Evolutionary conservation across 495 filamentous ascomycete species (phyloP).

Genomic region (Echria macrotheca): DNA sequence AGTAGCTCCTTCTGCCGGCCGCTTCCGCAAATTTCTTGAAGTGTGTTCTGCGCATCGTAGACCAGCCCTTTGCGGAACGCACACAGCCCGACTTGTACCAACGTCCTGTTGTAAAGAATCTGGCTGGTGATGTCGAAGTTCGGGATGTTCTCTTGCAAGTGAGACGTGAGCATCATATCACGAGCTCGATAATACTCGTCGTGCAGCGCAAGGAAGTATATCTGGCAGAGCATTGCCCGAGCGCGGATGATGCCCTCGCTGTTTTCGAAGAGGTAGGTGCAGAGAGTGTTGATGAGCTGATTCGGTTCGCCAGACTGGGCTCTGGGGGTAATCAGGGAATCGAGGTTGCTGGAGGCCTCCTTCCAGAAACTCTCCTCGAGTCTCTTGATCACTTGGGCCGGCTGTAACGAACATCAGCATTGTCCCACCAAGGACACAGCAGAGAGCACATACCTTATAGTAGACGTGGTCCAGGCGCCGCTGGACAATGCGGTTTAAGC

Average conservation of each 20-base stretch:
- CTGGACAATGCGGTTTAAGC: slow-evolving; percentile 85
- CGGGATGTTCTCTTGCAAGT: slow-evolving; percentile 90
- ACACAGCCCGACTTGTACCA: slow-evolving; percentile 96
- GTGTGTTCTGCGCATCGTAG: slow-evolving; percentile 93
- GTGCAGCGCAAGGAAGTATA: slow-evolving; percentile 95
- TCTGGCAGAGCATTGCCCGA: slow-evolving; percentile 95
- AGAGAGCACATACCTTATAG: slow-evolving; percentile 81
- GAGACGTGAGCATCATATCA: slow-evolving; percentile 99
- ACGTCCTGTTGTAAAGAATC: slow-evolving; percentile 96
- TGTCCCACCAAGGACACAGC: too few species aligned
- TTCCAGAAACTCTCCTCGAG: slow-evolving; percentile 92
- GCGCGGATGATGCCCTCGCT: slow-evolving; percentile 94
- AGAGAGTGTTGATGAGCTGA: slow-evolving; percentile 76
- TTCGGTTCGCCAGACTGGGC: slow-evolving; percentile 56
- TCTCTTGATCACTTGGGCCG: slow-evolving; percentile 84
- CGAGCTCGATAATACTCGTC: slow-evolving; percentile 96
- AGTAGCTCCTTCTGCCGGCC: slow-evolving; percentile 96
- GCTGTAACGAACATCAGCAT: slow-evolving; percentile 48
- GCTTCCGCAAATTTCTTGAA: slow-evolving; percentile 96
- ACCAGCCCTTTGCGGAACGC: slow-evolving; percentile 95
- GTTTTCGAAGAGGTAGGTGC: slow-evolving; percentile 89
- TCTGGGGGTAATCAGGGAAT: slow-evolving; percentile 78
- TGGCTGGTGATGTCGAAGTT: slow-evolving; percentile 95
- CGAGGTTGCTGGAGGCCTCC: slow-evolving; percentile 60
- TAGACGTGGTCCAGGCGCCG: slow-evolving; percentile 93